Evolutionary conservation across 345 rosid species (phyloP), one percentile per base, ranked within the genome.

Genomic region (Limnanthes douglasii): DNA sequence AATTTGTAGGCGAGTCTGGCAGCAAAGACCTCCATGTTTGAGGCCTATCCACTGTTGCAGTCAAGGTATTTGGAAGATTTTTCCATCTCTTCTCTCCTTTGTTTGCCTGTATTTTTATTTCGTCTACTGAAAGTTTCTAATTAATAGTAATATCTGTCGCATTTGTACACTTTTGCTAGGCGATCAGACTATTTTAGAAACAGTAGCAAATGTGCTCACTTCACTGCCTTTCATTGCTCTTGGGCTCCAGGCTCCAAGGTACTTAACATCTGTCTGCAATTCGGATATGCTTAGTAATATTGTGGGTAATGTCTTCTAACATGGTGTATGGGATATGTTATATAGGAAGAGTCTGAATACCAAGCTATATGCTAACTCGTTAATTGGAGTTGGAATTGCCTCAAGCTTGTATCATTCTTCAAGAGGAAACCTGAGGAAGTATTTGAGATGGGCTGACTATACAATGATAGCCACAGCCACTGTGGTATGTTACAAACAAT

Each of bases 221-320:
- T 90, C 98, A 4, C 73, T 90, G 56, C 98, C 98, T 45, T 90
- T 90, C 63, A 63, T 90, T 30, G 58, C 57, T 28, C 75, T 90
- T 3, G 98, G 98, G 14, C 43, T 90, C 44, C 94, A 84, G 22
- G 72, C 92, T 25, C 98, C 98, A 10, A 77, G 98, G 98, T 90
- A 60, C 12, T 31, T 15, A 8, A 49, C 18, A 54, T 35, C 8
- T 37, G 8, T n/a, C 4, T n/a, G 8, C n/a, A n/a, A n/a, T n/a
- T n/a, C n/a, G n/a, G n/a, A n/a, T n/a, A n/a, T n/a, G n/a, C n/a
- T n/a, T n/a, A n/a, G n/a, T 15, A 0, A 21, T 34, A 25, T 45
- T 11, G 2, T 17, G 4, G 6, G 23, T 18, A n/a, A 10, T 13
- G 18, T 21, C 41, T 34, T 28, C 34, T 17, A 10, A 27, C 3